Percentiles rank a stretch among this genome's conserved stretches.
phyloP scores from a whole-genome alignment of 176 grass and related monocot genomes.

The Tuctoria greenei region DNA sequence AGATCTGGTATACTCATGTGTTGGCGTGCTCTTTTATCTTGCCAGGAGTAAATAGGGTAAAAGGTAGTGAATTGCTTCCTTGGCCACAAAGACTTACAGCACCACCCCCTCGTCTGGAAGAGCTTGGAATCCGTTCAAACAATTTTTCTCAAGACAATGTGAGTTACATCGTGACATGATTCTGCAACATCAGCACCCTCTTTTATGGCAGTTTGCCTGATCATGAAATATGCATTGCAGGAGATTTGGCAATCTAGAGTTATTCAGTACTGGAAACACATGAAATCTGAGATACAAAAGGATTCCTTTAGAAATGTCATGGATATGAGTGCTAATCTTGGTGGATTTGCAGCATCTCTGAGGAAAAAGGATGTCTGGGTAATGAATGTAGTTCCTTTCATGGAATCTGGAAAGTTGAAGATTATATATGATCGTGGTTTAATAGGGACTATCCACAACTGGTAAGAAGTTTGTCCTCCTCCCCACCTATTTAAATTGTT shows the following conservation, averaged over 20 bases:
- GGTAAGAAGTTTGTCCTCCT: slow-evolving; percentile 37
- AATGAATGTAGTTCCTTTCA: slow-evolving; percentile 68
- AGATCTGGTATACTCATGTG: background rate
- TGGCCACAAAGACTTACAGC: slow-evolving; percentile 73
- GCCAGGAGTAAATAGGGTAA: slow-evolving; percentile 56
- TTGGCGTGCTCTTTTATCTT: slow-evolving; percentile 1
- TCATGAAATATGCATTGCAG: slow-evolving; percentile 43
- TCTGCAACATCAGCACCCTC: background rate
- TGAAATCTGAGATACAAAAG: slow-evolving; percentile 59
- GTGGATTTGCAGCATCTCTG: slow-evolving; percentile 78
- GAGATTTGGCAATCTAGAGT: slow-evolving; percentile 68
- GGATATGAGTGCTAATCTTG: slow-evolving; percentile 77
- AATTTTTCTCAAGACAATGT: slow-evolving; percentile 63
- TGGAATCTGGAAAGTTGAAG: slow-evolving; percentile 67
- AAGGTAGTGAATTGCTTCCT: slow-evolving; percentile 57
- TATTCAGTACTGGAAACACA: slow-evolving; percentile 66
- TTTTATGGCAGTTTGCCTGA: background rate
- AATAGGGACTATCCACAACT: slow-evolving; percentile 67
- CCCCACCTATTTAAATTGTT: slow-evolving; percentile 16
- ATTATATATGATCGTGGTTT: slow-evolving; percentile 81
- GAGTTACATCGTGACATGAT: background rate
- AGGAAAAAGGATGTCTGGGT: slow-evolving; percentile 68
- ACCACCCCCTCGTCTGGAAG: slow-evolving; percentile 64
- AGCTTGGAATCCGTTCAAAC: slow-evolving; percentile 51
- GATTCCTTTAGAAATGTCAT: slow-evolving; percentile 73